phyloP scores from a whole-genome alignment of 345 rosid genomes.

The Salix exigua region DNA sequence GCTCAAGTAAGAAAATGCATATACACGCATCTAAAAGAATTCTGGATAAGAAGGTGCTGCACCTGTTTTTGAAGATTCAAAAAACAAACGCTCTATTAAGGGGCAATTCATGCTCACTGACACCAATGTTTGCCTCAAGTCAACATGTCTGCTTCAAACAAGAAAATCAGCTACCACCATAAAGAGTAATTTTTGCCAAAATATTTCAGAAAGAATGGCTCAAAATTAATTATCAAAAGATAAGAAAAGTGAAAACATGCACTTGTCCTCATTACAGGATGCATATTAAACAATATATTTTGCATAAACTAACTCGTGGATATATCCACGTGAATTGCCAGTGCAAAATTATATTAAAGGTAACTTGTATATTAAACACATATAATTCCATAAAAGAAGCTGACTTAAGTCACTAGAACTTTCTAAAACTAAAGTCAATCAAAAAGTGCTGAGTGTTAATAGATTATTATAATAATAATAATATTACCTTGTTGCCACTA shows the following conservation, averaged over 20 bases:
- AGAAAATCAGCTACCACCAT: conserved; percentile 1
- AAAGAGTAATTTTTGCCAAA: background rate
- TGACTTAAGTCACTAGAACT: background rate
- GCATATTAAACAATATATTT: background rate
- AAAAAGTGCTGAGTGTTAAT: background rate
- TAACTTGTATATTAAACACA: background rate
- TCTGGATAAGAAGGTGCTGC: conserved; percentile 14
- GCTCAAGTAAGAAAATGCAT: conserved; percentile 20
- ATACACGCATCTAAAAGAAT: conserved; percentile 9
- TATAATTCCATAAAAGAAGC: background rate
- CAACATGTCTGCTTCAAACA: conserved; percentile 49
- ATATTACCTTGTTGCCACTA: background rate
- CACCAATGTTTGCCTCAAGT: conserved; percentile 55
- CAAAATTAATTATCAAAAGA: background rate
- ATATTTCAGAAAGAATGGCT: background rate
- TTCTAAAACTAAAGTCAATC: background rate
- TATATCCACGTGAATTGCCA: background rate
- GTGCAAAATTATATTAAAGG: background rate
- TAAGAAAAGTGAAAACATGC: background rate
- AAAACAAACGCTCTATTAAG: conserved; percentile 66
- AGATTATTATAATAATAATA: no score
- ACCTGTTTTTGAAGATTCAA: conserved; percentile 72
- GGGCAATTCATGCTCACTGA: conserved; percentile 57
- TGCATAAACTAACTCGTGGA: background rate
- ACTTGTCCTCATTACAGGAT: background rate